Base-by-base conservation (phyloP, 1,284 basidiomycete genomes). In the Apiotrichum sp. region DNA sequence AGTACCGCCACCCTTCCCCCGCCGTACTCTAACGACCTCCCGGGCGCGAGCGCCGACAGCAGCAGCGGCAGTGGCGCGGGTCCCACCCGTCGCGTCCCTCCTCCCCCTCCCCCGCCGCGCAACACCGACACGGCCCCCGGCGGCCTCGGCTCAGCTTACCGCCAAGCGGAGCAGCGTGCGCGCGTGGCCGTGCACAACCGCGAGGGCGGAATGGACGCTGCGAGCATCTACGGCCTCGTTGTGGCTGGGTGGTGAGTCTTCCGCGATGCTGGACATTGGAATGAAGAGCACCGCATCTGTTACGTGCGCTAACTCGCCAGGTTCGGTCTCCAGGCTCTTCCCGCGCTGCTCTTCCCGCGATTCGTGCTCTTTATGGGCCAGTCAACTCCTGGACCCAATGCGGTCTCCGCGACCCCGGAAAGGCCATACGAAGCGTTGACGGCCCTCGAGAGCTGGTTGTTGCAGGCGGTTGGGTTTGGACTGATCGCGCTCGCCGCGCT, bases 361-460 rank as follows among this genome's bases (percentile, higher is more conserved):
- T 64, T 77, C 47, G 59, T 77, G 11, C 59, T 75, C 49, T 77
- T 76, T 65, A 69, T 77, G 58, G 63, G 72, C 4, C 72, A 75
- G 53, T 16, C 11, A 6, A 41, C 40, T 2, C 51, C 55, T 14
- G 38, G 45, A 11, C 54, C 61, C 5, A 33, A 44, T 40, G 22
- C 22, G 22, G 22, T 22, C 22, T 22, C 22, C 22, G 22, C 22
- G 22, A 22, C 22, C 22, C 22, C 22, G 22, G 22, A 22, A 22
- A 22, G 22, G 22, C 22, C 22, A 22, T 56, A 63, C 43, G 74
- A 74, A 55, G 52, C 64, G 35, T 61, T 76, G 4, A 70, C 74
- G 2, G 58, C 67, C 0, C 67, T 77, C 55, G 75, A 77, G 61
- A 56, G 62, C 8, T 69, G 68, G 39, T 52, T 73, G 2, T 67